Evolutionary conservation across 2,329 filamentous ascomycete genomes (phyloP).

Genomic region (Aspergillus sp.): DNA sequence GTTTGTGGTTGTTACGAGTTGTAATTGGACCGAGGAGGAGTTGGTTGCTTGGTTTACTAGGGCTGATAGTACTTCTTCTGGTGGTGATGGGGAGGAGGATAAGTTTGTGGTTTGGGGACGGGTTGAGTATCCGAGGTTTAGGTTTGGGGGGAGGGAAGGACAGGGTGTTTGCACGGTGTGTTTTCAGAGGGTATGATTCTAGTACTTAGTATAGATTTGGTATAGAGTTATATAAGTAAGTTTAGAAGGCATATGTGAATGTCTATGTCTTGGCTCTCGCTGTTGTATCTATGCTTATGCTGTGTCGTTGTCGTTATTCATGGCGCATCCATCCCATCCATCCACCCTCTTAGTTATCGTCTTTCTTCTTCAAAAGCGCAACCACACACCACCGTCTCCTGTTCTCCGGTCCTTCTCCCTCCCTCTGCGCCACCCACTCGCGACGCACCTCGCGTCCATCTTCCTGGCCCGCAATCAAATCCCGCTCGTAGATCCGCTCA

Average conservation of each 20-base stretch:
- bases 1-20: conserved; percentile 84
- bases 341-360: neutral
- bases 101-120: conserved; percentile 64
- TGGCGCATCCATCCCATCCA: too few species aligned
- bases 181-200: conserved; percentile 58
- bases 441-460: conserved; percentile 47
- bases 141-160: conserved; percentile 84
- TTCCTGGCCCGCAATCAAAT: conserved; percentile 45
- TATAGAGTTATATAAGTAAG: neutral
- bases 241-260: neutral
- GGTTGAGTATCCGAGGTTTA: conserved; percentile 82
- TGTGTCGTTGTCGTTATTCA: too few species aligned
- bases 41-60: conserved; percentile 73
- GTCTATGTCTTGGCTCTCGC: too few species aligned
- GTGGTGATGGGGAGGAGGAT: conserved; percentile 31
- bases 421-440: conserved; percentile 47
- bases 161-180: conserved; percentile 87
- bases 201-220: neutral
- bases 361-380: conserved; percentile 41
- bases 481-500: conserved; percentile 58
- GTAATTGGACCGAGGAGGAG: conserved; percentile 96
- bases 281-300: too few species aligned
- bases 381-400: conserved; percentile 61
- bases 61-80: too few species aligned
- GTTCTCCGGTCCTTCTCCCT: conserved; percentile 52